Percentiles rank a stretch among this genome's conserved stretches.
phyloP scores from a whole-genome alignment of 2,329 filamentous ascomycete species.

The Xylariaceae sp. region DNA sequence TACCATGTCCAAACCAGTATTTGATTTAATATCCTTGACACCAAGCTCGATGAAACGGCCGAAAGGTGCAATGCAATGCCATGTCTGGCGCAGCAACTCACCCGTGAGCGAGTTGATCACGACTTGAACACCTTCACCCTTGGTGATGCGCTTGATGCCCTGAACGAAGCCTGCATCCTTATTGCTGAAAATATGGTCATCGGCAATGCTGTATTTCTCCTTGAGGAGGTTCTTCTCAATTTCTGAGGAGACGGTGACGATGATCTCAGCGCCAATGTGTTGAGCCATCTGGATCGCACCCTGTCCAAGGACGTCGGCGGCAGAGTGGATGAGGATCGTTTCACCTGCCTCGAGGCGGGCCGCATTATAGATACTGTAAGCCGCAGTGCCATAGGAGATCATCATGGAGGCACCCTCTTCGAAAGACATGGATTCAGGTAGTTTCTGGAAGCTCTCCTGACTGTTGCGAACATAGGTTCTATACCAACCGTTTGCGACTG shows the following conservation, averaged over 20 bases:
- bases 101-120: slow-evolving; percentile 28
- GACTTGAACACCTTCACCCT: slow-evolving; percentile 26
- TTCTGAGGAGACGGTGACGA: slow-evolving; percentile 29
- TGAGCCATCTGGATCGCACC: slow-evolving; percentile 29
- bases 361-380: slow-evolving; percentile 29
- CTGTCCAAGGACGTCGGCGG: slow-evolving; percentile 27
- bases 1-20: slow-evolving; percentile 31
- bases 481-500: slow-evolving; percentile 27
- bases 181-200: slow-evolving; percentile 30
- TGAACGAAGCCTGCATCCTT: slow-evolving; percentile 29
- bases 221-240: slow-evolving; percentile 28
- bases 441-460: slow-evolving; percentile 28
- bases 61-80: slow-evolving; percentile 31
- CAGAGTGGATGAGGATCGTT: slow-evolving; percentile 29
- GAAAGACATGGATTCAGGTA: slow-evolving; percentile 29
- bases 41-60: slow-evolving; percentile 30
- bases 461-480: slow-evolving; percentile 28
- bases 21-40: slow-evolving; percentile 30
- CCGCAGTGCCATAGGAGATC: slow-evolving; percentile 29
- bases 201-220: slow-evolving; percentile 25
- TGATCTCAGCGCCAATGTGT: slow-evolving; percentile 27
- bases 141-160: slow-evolving; percentile 29
- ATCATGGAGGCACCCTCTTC: slow-evolving; percentile 28
- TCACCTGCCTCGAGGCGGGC: slow-evolving; percentile 28
- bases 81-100: slow-evolving; percentile 29